Percentiles rank a stretch among this genome's conserved stretches.
phyloP scores from a whole-genome alignment of 2,329 filamentous ascomycete species.

The Penicillium sp. region DNA sequence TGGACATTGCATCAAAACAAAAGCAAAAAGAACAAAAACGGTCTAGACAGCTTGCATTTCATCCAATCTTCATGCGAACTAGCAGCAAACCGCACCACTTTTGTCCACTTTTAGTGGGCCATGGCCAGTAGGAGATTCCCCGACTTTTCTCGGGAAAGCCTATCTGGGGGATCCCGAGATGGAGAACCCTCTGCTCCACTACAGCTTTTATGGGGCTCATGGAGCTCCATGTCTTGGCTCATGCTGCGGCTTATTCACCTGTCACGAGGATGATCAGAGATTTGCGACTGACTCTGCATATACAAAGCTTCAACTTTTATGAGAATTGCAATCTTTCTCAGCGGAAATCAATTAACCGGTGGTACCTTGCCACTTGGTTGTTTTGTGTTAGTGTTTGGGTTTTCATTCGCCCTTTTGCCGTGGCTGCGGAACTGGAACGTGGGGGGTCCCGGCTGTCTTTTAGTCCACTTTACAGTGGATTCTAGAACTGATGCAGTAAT shows the following conservation, averaged over 20 bases:
- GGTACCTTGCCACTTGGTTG: not conserved
- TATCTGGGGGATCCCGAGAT: constrained; percentile 24
- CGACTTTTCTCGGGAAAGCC: constrained; percentile 19
- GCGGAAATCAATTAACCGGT: not conserved
- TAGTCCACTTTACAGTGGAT: not conserved
- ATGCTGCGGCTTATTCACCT: not conserved
- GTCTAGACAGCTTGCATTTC: constrained; percentile 7
- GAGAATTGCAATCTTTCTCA: not conserved
- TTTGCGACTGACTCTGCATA: not conserved
- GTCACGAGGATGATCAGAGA: constrained; percentile 15
- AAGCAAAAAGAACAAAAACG: not conserved
- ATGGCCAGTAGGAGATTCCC: constrained; percentile 1
- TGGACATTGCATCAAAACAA: not conserved
- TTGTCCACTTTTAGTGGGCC: constrained; percentile 1
- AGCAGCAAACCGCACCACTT: not conserved
- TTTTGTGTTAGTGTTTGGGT: not conserved
- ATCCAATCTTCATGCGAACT: not conserved
- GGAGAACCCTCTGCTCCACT: constrained; percentile 6
- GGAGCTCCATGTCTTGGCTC: not conserved
- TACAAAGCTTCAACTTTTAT: not conserved
- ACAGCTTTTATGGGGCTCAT: constrained; percentile 1
- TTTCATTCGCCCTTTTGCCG: not conserved
- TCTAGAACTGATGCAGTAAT: constrained; percentile 13
- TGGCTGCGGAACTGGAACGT: not conserved
- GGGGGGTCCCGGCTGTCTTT: not conserved